Percentiles rank a stretch among this genome's conserved stretches.
phyloP scores from a whole-genome alignment of 2,329 filamentous ascomycete genomes.

The Calonectria hongkongensis region DNA sequence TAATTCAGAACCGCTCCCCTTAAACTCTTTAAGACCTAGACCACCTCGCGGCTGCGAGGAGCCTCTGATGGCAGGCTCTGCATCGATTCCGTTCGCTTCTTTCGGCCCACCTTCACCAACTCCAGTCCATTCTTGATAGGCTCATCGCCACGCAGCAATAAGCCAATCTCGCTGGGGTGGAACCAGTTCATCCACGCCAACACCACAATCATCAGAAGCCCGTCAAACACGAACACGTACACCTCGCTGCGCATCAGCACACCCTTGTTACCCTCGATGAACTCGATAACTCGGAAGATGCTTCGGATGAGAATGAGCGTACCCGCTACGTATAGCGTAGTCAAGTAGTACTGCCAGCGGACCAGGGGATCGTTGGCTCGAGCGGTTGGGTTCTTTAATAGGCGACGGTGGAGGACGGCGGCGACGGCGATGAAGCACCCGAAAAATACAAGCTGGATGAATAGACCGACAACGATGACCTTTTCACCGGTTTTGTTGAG shows the following conservation, averaged over 20 bases:
- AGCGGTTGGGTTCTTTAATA: conserved; percentile 42
- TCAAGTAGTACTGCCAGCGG: conserved; percentile 59
- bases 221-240: conserved; percentile 63
- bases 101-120: conserved; percentile 42
- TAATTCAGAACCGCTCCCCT: no score
- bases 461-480: conserved; percentile 71
- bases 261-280: conserved; percentile 60
- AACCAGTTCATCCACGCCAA: conserved; percentile 57
- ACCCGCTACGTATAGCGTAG: conserved; percentile 53
- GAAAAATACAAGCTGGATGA: conserved; percentile 74
- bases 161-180: conserved; percentile 54
- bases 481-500: conserved; percentile 62
- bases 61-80: conserved; percentile 39
- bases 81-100: conserved; percentile 28
- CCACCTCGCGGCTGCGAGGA: not conserved
- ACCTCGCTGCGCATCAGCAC: conserved; percentile 59
- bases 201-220: conserved; percentile 58
- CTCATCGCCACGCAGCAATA: conserved; percentile 50
- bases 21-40: not conserved
- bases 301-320: conserved; percentile 64
- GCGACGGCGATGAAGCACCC: conserved; percentile 70
- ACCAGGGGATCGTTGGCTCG: conserved; percentile 42
- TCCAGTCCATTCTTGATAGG: conserved; percentile 51
- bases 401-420: conserved; percentile 65
- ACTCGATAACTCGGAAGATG: conserved; percentile 66